Base-by-base conservation (phyloP, 2,329 filamentous ascomycete genomes). In the Claviceps monticola region DNA sequence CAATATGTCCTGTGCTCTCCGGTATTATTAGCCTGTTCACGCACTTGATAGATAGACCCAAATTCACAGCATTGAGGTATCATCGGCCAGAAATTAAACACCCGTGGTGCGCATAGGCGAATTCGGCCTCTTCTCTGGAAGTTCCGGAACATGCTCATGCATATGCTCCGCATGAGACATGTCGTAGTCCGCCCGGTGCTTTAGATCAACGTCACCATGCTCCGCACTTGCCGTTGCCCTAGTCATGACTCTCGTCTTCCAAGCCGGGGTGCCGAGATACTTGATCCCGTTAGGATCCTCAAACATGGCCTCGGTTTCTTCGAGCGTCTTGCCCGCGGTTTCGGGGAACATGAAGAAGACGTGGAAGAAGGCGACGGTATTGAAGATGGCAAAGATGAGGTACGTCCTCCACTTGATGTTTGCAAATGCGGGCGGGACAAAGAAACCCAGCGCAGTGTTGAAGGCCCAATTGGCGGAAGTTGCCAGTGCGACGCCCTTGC, bases 271-370 rank as follows among this genome's bases (percentile, higher is more conserved):
- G 21, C 62, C 62, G n/a, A 65, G 36, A 51, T 61, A 64, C 45
- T 53, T 54, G 52, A 64, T 58, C 29, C 62, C 62, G 48, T 65
- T 61, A 55, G 61, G 60, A 41, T 65, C 63, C 49, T 71, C 69
- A 51, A 77, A 50, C 51, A 76, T 72, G 42, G 64, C 63, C 48
- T 74, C 71, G 2, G 75, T 71, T 55, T 78, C 75, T 55, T 80
- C 76, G 1, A 79, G 67, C 0, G 73, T 73, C 65, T 77, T 78
- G 50, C 74, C 73, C 23, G 70, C 69, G 0, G 76, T 80, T 62
- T 80, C 76, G 0, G 76, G 76, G 64, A 79, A 80, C 48, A 73
- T 58, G 57, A 80, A 78, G 60, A 74, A 73, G 29, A 72, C 70
- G 57, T 78, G 74, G 50, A 73, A 58, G 51, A 74, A 73, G 64